Conservation (phyloP, 2,329 filamentous ascomycete genomes). For the Clathrospora elynae region DNA sequence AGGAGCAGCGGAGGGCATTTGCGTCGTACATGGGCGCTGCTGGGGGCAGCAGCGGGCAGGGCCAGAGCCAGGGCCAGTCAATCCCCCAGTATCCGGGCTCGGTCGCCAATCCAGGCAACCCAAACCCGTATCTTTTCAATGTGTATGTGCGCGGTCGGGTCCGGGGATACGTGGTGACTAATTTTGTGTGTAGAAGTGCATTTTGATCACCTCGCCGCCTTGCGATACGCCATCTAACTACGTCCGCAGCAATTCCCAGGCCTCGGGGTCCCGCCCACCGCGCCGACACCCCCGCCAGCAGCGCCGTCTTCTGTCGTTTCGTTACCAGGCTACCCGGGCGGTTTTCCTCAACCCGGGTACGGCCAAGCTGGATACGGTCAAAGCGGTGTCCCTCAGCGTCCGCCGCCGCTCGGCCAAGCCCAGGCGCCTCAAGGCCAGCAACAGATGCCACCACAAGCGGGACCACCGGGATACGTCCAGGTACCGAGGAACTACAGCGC, state of each 20-base stretch:
- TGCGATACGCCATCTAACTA: too few species aligned
- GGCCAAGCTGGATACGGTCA: constrained; percentile 13
- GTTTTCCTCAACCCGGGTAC: constrained; percentile 17
- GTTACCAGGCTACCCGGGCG: constrained; percentile 22
- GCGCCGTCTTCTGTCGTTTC: constrained; percentile 27
- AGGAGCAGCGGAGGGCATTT: constrained; percentile 40
- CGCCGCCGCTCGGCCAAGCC: constrained; percentile 24
- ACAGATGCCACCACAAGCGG: constrained; percentile 10
- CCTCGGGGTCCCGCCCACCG: constrained; percentile 29
- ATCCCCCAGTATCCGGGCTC: constrained; percentile 26
- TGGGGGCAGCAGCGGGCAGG: constrained; percentile 4
- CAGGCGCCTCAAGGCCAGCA: constrained; percentile 16
- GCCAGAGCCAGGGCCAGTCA: constrained; percentile 20
- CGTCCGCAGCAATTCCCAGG: constrained; percentile 33
- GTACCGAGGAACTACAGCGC: constrained; percentile 13
- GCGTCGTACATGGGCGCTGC: constrained; percentile 38
- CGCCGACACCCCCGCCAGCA: constrained; percentile 36
- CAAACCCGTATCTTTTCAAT: constrained; percentile 32
- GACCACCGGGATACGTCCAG: constrained; percentile 18
- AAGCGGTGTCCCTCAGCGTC: constrained; percentile 23
- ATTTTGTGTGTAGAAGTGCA: constrained; percentile 19
- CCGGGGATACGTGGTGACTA: constrained; percentile 6
- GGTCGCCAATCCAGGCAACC: constrained; percentile 21
- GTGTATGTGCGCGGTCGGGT: constrained; percentile 28
- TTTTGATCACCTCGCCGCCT: too few species aligned